Evolutionary conservation across 2,329 filamentous ascomycete genomes (phyloP).

Genomic region (Verticillium dahliae): DNA sequence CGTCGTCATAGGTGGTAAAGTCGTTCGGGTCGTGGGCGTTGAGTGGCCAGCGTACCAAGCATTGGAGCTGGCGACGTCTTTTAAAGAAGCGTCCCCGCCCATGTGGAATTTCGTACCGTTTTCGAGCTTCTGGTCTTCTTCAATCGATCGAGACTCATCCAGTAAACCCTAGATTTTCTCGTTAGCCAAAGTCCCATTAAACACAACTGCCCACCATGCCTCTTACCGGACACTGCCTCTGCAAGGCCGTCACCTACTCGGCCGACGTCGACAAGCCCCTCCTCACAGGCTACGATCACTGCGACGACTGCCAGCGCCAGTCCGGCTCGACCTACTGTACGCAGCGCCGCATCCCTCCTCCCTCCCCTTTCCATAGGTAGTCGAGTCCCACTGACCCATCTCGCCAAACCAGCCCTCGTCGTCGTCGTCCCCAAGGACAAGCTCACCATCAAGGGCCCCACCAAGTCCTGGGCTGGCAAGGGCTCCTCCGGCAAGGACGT

Average conservation of each 20-base stretch:
- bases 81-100: not conserved
- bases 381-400: not conserved
- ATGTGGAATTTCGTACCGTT: not conserved
- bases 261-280: conserved; percentile 43
- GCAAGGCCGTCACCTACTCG: conserved; percentile 65
- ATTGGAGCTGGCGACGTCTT: not conserved
- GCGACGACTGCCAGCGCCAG: conserved; percentile 68
- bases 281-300: conserved; percentile 62
- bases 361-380: not conserved
- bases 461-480: conserved; percentile 56
- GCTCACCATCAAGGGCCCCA: conserved; percentile 54
- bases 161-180: not conserved
- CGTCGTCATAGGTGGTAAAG: not conserved
- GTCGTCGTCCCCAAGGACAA: conserved; percentile 60
- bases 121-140: not conserved
- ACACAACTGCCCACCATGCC: conserved; percentile 41
- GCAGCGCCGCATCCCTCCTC: conserved; percentile 15
- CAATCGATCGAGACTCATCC: not conserved
- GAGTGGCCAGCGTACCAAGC: not conserved
- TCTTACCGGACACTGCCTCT: conserved; percentile 65
- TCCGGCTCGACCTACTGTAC: conserved; percentile 62
- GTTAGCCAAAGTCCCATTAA: not conserved
- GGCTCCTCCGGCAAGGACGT: conserved; percentile 57
- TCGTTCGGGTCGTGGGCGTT: not conserved
- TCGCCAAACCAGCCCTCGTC: conserved; percentile 49